These are phyloP conservation scores for Myriosclerotinia duriaeana DNA, from an alignment of 2,329 filamentous ascomycete species.

Conservation along the genomic window DNA sequence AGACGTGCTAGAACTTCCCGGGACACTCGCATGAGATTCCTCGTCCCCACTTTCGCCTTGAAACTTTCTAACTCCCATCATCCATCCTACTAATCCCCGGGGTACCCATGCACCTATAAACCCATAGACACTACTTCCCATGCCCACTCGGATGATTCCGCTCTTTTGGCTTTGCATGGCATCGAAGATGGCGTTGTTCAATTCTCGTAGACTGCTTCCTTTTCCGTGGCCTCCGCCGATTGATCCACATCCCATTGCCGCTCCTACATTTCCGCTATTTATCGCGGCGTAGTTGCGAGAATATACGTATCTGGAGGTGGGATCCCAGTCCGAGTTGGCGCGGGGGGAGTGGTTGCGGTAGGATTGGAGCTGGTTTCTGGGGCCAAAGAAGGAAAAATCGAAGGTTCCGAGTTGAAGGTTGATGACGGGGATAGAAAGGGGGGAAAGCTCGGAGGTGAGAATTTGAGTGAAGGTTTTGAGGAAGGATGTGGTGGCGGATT, in stretches of 20 bases:
- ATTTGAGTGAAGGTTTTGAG: slow-evolving; percentile 84
- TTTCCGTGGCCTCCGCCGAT: slow-evolving; percentile 45
- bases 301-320: slow-evolving; percentile 59
- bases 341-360: slow-evolving; percentile 44
- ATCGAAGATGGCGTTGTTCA: slow-evolving; percentile 89
- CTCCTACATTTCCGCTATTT: slow-evolving; percentile 39
- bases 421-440: slow-evolving; percentile 74
- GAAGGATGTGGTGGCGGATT: slow-evolving; percentile 81
- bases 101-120: slow-evolving; percentile 82
- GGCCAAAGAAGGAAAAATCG: slow-evolving; percentile 70
- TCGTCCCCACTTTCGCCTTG: slow-evolving; percentile 21
- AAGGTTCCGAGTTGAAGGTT: slow-evolving; percentile 91
- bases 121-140: slow-evolving; percentile 81
- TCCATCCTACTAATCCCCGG: slow-evolving; percentile 77
- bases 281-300: slow-evolving; percentile 61
- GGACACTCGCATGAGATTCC: not conserved
- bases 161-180: slow-evolving; percentile 61
- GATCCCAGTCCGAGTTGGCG: slow-evolving; percentile 52
- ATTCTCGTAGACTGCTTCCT: slow-evolving; percentile 66
- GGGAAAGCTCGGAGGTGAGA: slow-evolving; percentile 73
- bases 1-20: slow-evolving; percentile 12
- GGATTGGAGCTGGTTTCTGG: slow-evolving; percentile 42
- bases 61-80: slow-evolving; percentile 76
- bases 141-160: slow-evolving; percentile 73
- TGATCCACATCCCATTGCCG: slow-evolving; percentile 40